These are phyloP conservation scores for Scutellaria baicalensis DNA, from an alignment of 257 asterid genomes.

Conservation along the genomic window DNA sequence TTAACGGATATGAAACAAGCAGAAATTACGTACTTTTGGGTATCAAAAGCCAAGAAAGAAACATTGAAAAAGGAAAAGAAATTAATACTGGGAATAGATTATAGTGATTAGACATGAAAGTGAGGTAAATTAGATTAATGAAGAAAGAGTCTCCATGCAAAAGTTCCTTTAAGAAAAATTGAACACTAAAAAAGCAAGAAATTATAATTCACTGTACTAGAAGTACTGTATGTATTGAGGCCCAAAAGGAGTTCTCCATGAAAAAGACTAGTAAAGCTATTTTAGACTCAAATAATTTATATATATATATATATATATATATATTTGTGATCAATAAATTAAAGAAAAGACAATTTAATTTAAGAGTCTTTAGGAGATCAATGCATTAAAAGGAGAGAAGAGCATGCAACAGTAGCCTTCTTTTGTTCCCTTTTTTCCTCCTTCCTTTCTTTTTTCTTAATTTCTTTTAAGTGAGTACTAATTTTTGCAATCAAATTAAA, in stretches of 20 bases:
- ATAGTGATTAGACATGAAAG: constrained; percentile 26
- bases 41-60: constrained; percentile 12
- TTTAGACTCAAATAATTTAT: constrained; percentile 35
- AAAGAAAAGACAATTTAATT: constrained; percentile 50
- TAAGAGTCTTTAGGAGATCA: constrained; percentile 38
- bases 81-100: background rate
- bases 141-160: constrained; percentile 58
- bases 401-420: constrained; percentile 29
- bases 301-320: too few relatives aligned
- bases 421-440: background rate
- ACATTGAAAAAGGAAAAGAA: background rate
- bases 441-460: background rate
- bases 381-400: constrained; percentile 73
- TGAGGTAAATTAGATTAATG: constrained; percentile 25
- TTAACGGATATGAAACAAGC: constrained; percentile 19
- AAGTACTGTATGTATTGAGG: constrained; percentile 21
- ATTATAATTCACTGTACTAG: background rate
- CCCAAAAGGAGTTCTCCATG: constrained; percentile 44
- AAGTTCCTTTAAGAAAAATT: constrained; percentile 60
- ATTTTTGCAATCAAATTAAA: background rate
- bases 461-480: background rate
- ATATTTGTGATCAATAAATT: constrained; percentile 31
- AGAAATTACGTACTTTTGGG: constrained; percentile 20
- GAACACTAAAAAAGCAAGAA: constrained; percentile 27
- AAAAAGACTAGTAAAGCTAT: constrained; percentile 21